Percentiles rank a stretch among this genome's conserved stretches.
phyloP scores from a whole-genome alignment of 306 rosid species.

The Castanea crenata region DNA sequence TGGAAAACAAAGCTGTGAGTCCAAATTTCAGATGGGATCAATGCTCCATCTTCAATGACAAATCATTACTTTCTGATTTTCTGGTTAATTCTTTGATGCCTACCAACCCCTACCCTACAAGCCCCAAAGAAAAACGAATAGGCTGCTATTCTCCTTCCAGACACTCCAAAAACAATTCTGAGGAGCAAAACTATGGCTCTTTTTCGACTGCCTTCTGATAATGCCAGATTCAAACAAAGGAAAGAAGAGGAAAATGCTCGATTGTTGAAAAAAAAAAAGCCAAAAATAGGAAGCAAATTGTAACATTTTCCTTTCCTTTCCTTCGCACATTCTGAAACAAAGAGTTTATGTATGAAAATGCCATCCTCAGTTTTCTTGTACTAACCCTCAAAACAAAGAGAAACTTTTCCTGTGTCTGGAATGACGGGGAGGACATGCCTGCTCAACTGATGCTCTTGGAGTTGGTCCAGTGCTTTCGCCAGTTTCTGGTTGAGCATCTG shows the following conservation, averaged over 20 bases:
- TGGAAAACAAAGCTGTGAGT: constrained; percentile 9
- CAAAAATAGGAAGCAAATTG: constrained; percentile 11
- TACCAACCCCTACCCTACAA: constrained; percentile 10
- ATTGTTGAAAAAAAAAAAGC: constrained; percentile 4
- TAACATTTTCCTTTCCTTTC: constrained; percentile 56
- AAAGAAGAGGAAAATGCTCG: constrained; percentile 61
- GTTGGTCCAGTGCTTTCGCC: constrained; percentile 44
- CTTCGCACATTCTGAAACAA: constrained; percentile 44
- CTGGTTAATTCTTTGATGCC: constrained; percentile 6
- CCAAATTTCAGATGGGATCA: constrained; percentile 25
- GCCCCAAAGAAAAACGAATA: constrained; percentile 19
- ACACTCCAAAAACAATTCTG: background rate
- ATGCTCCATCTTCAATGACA: constrained; percentile 15
- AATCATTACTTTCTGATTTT: background rate
- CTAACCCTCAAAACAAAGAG: constrained; percentile 45
- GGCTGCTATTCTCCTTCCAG: constrained; percentile 12
- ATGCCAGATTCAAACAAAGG: constrained; percentile 37
- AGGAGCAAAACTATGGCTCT: background rate
- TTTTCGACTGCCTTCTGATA: constrained; percentile 15
- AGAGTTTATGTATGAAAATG: constrained; percentile 30
- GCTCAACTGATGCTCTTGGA: constrained; percentile 64
- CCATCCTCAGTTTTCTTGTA: constrained; percentile 19
- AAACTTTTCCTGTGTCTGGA: constrained; percentile 60
- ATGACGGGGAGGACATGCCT: constrained; percentile 41
- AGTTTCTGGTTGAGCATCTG: constrained; percentile 70